Conservation (phyloP, 2,329 filamentous ascomycete genomes). For the Monosporascus sp. region DNA sequence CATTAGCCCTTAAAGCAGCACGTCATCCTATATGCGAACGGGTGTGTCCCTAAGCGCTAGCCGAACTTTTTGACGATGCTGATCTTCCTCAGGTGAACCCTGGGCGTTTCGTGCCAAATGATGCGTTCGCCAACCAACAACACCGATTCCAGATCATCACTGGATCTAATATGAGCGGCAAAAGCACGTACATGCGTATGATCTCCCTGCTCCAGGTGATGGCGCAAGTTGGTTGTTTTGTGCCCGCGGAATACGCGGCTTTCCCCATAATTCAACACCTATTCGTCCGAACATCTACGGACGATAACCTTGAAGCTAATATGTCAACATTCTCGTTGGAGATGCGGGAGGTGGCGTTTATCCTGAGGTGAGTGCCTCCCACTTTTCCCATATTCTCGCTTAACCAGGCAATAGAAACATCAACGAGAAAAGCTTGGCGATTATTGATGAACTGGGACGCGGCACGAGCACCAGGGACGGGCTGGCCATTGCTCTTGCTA, state of each 20-base stretch:
- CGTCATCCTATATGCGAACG: slow-evolving; percentile 77
- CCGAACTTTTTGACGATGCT: background rate
- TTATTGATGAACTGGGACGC: slow-evolving; percentile 88
- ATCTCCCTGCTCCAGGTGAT: slow-evolving; percentile 83
- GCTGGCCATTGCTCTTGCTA: slow-evolving; percentile 80
- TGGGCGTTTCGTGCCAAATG: slow-evolving; percentile 75
- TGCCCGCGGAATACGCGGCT: slow-evolving; percentile 78
- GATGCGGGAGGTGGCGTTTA: slow-evolving; percentile 95
- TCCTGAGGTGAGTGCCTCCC: slow-evolving; percentile 52
- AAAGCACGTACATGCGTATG: slow-evolving; percentile 88
- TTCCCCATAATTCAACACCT: slow-evolving; percentile 77
- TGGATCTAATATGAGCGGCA: slow-evolving; percentile 97
- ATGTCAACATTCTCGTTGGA: slow-evolving; percentile 90
- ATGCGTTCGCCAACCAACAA: slow-evolving; percentile 77
- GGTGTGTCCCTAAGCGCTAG: slow-evolving; percentile 21
- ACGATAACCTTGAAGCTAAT: slow-evolving; percentile 85
- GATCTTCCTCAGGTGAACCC: slow-evolving; percentile 46
- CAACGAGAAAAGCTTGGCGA: slow-evolving; percentile 66
- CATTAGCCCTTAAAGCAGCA: slow-evolving; percentile 66
- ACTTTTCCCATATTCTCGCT: background rate
- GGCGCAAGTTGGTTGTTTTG: slow-evolving; percentile 88
- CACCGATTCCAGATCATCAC: slow-evolving; percentile 89
- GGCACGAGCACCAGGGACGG: slow-evolving; percentile 88
- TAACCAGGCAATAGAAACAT: slow-evolving; percentile 53
- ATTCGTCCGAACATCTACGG: slow-evolving; percentile 80